These are phyloP conservation scores for Pseudogymnoascus sp. DNA, from an alignment of 2,329 filamentous ascomycete genomes.

Conservation along the genomic window DNA sequence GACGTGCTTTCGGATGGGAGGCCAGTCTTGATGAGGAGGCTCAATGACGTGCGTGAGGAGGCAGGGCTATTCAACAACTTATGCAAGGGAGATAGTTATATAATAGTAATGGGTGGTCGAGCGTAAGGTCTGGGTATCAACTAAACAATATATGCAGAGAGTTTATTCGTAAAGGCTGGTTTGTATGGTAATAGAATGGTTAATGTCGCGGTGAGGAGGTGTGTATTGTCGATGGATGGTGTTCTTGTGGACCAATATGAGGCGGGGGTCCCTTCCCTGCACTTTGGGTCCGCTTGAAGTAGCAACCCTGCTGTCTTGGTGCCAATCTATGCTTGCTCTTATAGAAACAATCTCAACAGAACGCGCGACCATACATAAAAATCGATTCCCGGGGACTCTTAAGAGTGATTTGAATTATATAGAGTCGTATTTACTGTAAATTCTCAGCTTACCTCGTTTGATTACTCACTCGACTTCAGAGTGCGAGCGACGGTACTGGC, in stretches of 20 bases:
- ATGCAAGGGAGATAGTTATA: not conserved
- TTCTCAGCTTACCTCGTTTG: not conserved
- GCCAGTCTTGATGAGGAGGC: not conserved
- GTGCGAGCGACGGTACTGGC: not conserved
- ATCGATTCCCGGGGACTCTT: not conserved
- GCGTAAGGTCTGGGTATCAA: not conserved
- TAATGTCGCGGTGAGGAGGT: conserved; percentile 3
- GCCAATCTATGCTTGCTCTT: not conserved
- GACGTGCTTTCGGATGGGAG: not conserved
- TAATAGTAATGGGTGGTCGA: not conserved
- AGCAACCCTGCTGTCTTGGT: conserved; percentile 6
- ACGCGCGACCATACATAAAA: not conserved
- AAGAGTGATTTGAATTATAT: not conserved
- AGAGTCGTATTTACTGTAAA: not conserved
- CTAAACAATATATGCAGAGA: not conserved
- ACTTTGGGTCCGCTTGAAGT: not conserved
- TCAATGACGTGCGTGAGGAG: conserved; percentile 1
- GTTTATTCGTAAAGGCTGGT: not conserved
- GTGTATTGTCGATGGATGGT: not conserved
- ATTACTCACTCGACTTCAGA: not conserved
- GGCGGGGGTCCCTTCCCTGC: conserved; percentile 4
- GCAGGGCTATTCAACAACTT: not conserved
- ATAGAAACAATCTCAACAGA: not conserved
- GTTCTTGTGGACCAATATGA: conserved; percentile 6
- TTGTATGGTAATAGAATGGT: not conserved